These are phyloP conservation scores for Aspergillus sp. DNA, from an alignment of 2,329 filamentous ascomycete genomes.

Conservation along the genomic window DNA sequence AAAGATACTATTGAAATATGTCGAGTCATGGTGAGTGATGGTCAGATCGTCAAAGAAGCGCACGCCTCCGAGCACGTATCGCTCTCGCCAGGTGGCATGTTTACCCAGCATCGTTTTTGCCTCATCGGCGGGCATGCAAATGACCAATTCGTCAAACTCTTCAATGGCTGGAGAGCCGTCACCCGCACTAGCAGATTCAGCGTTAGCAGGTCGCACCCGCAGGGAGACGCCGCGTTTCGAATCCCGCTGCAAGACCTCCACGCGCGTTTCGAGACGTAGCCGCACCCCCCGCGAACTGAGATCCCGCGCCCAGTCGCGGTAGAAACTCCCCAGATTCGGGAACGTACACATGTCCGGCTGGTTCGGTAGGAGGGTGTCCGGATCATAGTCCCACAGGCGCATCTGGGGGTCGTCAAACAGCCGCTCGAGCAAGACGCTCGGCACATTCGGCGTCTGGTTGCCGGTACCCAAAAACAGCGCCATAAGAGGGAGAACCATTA, in stretches of 20 bases:
- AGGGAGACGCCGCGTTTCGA: slow-evolving; percentile 51
- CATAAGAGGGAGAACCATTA: slow-evolving; percentile 69
- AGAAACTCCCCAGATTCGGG: slow-evolving; percentile 58
- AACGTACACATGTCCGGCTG: slow-evolving; percentile 61
- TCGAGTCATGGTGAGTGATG: slow-evolving; percentile 57
- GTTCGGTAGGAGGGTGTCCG: slow-evolving; percentile 54
- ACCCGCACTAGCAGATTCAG: slow-evolving; percentile 1
- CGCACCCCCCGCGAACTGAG: slow-evolving; percentile 54
- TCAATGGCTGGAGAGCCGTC: slow-evolving; percentile 34
- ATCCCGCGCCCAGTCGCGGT: slow-evolving; percentile 55
- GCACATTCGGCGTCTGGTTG: slow-evolving; percentile 71
- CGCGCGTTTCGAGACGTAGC: slow-evolving; percentile 44
- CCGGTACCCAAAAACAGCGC: slow-evolving; percentile 73
- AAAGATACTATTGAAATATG: slow-evolving; percentile 60
- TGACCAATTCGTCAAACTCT: slow-evolving; percentile 58
- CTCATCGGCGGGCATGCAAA: slow-evolving; percentile 57
- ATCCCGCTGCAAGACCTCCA: slow-evolving; percentile 48
- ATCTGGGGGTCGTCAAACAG: slow-evolving; percentile 60
- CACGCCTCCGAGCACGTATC: slow-evolving; percentile 67
- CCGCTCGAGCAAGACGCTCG: slow-evolving; percentile 64
- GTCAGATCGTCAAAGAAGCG: slow-evolving; percentile 64
- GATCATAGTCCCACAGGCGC: slow-evolving; percentile 60
- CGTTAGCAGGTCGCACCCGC: slow-evolving; percentile 21
- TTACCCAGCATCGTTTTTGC: slow-evolving; percentile 54
- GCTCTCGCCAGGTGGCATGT: slow-evolving; percentile 60